These are phyloP conservation scores for Schizothecium vesticola DNA, from an alignment of 495 filamentous ascomycete species.

Conservation along the genomic window DNA sequence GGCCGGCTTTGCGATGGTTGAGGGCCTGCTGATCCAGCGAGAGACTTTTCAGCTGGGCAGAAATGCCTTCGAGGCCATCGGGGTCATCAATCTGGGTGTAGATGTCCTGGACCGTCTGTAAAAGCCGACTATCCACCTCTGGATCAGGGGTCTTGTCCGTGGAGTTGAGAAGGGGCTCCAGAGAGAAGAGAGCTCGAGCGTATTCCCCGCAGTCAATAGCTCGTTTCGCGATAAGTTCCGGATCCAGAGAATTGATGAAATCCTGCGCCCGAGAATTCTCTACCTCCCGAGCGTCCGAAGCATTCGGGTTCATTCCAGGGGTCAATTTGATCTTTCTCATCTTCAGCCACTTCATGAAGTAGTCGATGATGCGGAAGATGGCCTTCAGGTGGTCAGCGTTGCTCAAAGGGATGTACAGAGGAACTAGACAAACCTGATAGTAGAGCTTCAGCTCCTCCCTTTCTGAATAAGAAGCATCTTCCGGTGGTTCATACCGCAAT, in stretches of 20 bases:
- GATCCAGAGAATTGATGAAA: slow-evolving; percentile 62
- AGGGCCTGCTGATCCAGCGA: slow-evolving; percentile 88
- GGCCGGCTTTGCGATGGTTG: slow-evolving; percentile 85
- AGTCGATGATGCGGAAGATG: slow-evolving; percentile 86
- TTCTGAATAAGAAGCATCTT: slow-evolving; percentile 47
- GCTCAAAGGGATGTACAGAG: neutral
- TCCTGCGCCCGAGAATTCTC: slow-evolving; percentile 26
- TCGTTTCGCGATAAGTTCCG: slow-evolving; percentile 75
- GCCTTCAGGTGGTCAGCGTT: slow-evolving; percentile 47
- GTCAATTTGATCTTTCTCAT: slow-evolving; percentile 43
- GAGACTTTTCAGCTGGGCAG: slow-evolving; percentile 70
- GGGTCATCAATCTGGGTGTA: slow-evolving; percentile 97
- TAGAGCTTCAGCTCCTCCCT: slow-evolving; percentile 70
- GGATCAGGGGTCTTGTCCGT: slow-evolving; percentile 33
- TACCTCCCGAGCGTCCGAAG: neutral
- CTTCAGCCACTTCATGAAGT: slow-evolving; percentile 84
- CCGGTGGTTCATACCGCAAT: slow-evolving; percentile 54
- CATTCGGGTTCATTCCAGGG: neutral
- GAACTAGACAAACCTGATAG: slow-evolving; percentile 61
- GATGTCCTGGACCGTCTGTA: slow-evolving; percentile 79
- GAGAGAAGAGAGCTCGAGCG: slow-evolving; percentile 84
- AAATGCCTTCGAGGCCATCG: slow-evolving; percentile 93
- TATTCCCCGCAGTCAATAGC: slow-evolving; percentile 91
- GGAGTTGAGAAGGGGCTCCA: slow-evolving; percentile 78
- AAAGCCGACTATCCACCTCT: slow-evolving; percentile 47